Evolutionary conservation across 192 early-diverging fungal species (phyloP).

Genomic region (Backusella tuberculispora): DNA sequence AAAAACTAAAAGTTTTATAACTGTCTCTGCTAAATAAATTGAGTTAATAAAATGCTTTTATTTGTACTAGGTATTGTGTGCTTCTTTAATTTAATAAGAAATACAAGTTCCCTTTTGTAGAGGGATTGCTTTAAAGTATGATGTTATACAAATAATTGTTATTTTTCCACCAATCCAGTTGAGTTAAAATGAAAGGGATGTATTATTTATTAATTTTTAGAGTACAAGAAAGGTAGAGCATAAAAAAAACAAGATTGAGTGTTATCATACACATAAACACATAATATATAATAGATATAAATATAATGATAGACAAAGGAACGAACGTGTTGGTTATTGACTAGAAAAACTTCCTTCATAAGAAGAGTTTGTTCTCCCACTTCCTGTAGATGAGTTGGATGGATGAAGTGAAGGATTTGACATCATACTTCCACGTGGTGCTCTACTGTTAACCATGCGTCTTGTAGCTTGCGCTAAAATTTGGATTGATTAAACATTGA

Average conservation of each 20-base stretch:
- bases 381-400: constrained; percentile 1
- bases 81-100: background rate
- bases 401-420: background rate
- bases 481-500: background rate
- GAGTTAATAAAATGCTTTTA: background rate
- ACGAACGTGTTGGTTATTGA: background rate
- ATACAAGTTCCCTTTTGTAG: background rate
- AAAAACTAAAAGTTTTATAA: background rate
- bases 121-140: background rate
- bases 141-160: background rate
- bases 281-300: constrained; percentile 10
- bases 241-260: background rate
- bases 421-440: background rate
- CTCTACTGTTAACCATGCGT: constrained; percentile 19
- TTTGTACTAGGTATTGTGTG: background rate
- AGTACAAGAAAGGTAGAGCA: background rate
- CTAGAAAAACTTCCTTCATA: constrained; percentile 15
- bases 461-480: constrained; percentile 17
- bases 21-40: too few relatives aligned
- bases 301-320: constrained; percentile 12
- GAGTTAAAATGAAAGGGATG: constrained; percentile 1
- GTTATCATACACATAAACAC: constrained; percentile 12
- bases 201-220: constrained; percentile 17
- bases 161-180: background rate
- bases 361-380: background rate